Base-by-base conservation (phyloP, 768 basidiomycete species). In the Boletus rubescentipes region DNA sequence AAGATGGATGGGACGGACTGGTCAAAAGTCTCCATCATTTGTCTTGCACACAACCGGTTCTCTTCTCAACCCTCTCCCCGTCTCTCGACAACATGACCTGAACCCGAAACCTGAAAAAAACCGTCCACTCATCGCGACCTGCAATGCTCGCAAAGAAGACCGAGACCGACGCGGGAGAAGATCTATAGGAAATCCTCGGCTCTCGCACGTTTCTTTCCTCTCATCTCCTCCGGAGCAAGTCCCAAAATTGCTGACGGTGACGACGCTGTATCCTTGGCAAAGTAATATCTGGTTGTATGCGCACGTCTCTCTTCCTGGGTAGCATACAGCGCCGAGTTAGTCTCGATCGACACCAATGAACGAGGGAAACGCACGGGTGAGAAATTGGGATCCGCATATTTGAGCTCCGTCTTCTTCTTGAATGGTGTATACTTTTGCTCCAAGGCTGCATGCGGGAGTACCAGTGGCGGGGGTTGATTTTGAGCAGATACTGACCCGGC, bases 121-220 rank as follows among this genome's bases (percentile, higher is more conserved):
- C 66, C 37, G 57, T 32, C 66, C 55, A 64, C 67, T 66, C 60
- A 61, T 63, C 57, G 65, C 63, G 53, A 69, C 61, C 63, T 63
- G 65, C 53, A 56, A 63, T 34, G 50, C 35, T 53, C 51, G 50
- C 60, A 63, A 63, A 68, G 57, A 63, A 67, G 50, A 69, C 63
- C 62, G 49, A 57, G 64, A 70, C 63, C 67, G 58, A 70, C 64
- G 54, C 38, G 51, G 42, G 41, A 58, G 46, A 46, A 55, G 26
- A 56, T 46, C 65, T 72, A 91, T 62, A 93, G 72, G 71, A 90
- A 91, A 70, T 93, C 92, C 71, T 93, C 91, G 31, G 92, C 92
- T 60, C 90, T 78, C 43, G 91, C 88, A 43, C 92, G 77, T 72
- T 93, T 93, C 76, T 85, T 90, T 44, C 91, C 90, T 59, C 88